phyloP scores from a whole-genome alignment of 1,284 basidiomycete genomes.

The Ceratobasidium papillatum region DNA sequence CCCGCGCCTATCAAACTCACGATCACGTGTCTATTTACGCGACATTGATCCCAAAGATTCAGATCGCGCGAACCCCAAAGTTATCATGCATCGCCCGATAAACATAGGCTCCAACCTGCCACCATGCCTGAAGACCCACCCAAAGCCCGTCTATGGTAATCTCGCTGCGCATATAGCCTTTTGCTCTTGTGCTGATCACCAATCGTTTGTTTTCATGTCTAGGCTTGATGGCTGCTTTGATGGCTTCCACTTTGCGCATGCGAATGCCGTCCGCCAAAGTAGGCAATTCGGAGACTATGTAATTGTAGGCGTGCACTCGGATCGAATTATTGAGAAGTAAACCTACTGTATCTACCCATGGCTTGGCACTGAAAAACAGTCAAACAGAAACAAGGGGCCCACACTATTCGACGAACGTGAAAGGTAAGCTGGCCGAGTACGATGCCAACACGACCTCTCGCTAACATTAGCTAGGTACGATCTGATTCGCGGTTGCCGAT shows the following conservation, averaged over 20 bases:
- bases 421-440: constrained; percentile 39
- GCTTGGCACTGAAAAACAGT: constrained; percentile 1
- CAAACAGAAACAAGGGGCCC: constrained; percentile 46
- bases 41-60: constrained; percentile 19
- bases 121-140: constrained; percentile 25
- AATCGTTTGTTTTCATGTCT: neutral
- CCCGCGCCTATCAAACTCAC: neutral
- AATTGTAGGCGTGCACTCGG: constrained; percentile 45
- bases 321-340: constrained; percentile 46
- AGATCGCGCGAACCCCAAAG: constrained; percentile 31
- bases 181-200: neutral
- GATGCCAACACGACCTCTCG: neutral
- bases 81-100: constrained; percentile 34
- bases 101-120: constrained; percentile 22
- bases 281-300: constrained; percentile 42
- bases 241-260: constrained; percentile 45
- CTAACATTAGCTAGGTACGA: constrained; percentile 44
- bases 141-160: constrained; percentile 33
- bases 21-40: constrained; percentile 28
- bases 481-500: constrained; percentile 45
- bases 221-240: constrained; percentile 46
- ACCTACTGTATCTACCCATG: neutral
- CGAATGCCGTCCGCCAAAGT: constrained; percentile 44
- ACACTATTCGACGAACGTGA: constrained; percentile 46
- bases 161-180: constrained; percentile 6